A percentile compares a stretch with the other conserved stretches of the same genome.
phyloP scores from a whole-genome alignment of 2,329 filamentous ascomycete species.

The Xylaria sp. region DNA sequence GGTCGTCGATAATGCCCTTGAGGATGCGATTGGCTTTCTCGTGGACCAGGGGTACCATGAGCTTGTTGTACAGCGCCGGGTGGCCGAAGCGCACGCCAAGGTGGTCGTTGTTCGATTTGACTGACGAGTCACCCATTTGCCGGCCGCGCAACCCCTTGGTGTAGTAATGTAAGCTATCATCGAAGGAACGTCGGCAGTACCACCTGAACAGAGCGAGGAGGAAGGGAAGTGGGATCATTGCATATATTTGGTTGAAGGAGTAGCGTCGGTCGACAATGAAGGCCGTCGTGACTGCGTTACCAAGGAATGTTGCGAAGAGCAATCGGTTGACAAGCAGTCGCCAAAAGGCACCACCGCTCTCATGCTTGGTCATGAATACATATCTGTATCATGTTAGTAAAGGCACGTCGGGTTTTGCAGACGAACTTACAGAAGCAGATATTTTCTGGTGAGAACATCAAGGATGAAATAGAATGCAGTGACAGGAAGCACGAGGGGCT shows the following conservation, averaged over 20 bases:
- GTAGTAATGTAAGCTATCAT: constrained; percentile 66
- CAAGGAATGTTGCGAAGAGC: constrained; percentile 20
- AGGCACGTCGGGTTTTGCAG: neutral
- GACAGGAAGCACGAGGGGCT: constrained; percentile 78
- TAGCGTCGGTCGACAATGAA: constrained; percentile 67
- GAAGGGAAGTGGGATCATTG: constrained; percentile 66
- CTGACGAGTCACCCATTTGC: constrained; percentile 42
- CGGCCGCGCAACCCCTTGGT: constrained; percentile 41
- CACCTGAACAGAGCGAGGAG: constrained; percentile 75
- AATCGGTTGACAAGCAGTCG: constrained; percentile 75
- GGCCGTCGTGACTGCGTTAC: constrained; percentile 20
- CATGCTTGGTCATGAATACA: constrained; percentile 90
- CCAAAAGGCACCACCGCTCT: constrained; percentile 89
- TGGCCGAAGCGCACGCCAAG: constrained; percentile 77
- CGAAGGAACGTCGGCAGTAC: constrained; percentile 67
- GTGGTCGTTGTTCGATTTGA: constrained; percentile 54
- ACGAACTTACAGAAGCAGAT: constrained; percentile 58
- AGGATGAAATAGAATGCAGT: constrained; percentile 81
- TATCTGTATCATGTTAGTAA: constrained; percentile 41
- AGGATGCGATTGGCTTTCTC: constrained; percentile 79
- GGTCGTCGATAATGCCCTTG: constrained; percentile 74
- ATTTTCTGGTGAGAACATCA: constrained; percentile 87
- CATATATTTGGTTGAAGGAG: constrained; percentile 54
- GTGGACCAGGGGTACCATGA: constrained; percentile 95
- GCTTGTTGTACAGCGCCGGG: constrained; percentile 78